phyloP scores from a whole-genome alignment of 208 protist genomes.

The Acanthamoeba healyi region DNA sequence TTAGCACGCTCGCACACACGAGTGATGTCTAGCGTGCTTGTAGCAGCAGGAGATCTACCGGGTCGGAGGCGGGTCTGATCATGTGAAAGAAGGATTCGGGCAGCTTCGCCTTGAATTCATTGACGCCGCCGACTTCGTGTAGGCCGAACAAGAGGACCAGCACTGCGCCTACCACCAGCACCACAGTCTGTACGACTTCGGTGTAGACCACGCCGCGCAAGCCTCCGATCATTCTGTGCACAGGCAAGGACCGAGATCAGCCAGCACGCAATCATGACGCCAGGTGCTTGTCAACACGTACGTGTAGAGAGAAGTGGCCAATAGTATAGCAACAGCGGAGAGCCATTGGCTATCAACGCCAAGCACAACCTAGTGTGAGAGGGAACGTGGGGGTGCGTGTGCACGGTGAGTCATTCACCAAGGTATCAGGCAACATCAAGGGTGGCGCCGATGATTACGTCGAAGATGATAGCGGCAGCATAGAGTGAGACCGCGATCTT shows the following conservation, averaged over 20 bases:
- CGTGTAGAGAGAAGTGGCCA: constrained; percentile 64
- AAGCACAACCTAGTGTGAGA: not conserved
- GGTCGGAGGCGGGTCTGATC: constrained; percentile 32
- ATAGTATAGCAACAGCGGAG: constrained; percentile 43
- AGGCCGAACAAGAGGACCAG: constrained; percentile 70
- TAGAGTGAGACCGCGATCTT: constrained; percentile 74
- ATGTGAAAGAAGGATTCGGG: constrained; percentile 77
- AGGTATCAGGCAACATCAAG: no score
- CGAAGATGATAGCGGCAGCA: constrained; percentile 66
- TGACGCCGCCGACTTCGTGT: constrained; percentile 77
- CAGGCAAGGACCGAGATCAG: not conserved
- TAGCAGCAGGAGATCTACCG: not conserved
- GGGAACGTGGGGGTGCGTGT: no score
- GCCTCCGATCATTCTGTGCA: constrained; percentile 75
- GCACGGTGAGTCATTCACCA: no score
- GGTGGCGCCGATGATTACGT: not conserved
- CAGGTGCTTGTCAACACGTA: not conserved
- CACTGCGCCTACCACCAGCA: constrained; percentile 77
- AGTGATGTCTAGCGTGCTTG: constrained; percentile 33
- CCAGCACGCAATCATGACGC: no score
- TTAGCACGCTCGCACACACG: no score
- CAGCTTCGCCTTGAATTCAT: constrained; percentile 43
- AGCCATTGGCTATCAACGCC: constrained; percentile 51
- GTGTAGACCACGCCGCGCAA: constrained; percentile 82
- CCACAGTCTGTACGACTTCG: constrained; percentile 82